phyloP scores from a whole-genome alignment of 768 basidiomycete genomes.

The Hericium rajendrae region DNA sequence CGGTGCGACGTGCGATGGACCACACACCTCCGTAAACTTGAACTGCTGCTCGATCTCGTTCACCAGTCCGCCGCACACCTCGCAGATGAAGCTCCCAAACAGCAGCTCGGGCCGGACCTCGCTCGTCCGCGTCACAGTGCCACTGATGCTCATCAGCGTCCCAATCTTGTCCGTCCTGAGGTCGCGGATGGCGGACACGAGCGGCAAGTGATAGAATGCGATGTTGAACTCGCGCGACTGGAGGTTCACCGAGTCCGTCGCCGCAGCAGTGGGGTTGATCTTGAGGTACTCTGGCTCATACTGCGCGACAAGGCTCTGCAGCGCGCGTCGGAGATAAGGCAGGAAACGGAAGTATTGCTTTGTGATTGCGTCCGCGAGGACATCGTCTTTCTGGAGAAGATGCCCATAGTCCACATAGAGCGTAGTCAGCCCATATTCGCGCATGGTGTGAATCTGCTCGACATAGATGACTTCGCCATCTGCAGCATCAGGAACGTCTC shows the following conservation, averaged over 20 bases:
- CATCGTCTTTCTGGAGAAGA: constrained; percentile 81
- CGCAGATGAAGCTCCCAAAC: constrained; percentile 89
- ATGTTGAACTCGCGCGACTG: constrained; percentile 90
- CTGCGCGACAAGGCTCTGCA: constrained; percentile 81
- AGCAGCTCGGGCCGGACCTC: constrained; percentile 95
- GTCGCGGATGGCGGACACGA: constrained; percentile 92
- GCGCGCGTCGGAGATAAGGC: constrained; percentile 85
- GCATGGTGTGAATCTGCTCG: constrained; percentile 92
- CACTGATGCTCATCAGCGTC: constrained; percentile 88
- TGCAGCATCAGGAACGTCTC: constrained; percentile 38
- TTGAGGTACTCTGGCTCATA: constrained; percentile 93
- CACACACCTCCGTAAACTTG: constrained; percentile 89
- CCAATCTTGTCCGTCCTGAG: constrained; percentile 91
- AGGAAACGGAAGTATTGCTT: constrained; percentile 96
- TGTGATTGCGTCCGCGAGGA: constrained; percentile 87
- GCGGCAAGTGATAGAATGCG: constrained; percentile 89
- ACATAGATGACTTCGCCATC: constrained; percentile 74
- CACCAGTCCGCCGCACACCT: constrained; percentile 76
- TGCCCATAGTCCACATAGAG: constrained; percentile 96
- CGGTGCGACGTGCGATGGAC: neutral
- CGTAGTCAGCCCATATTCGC: constrained; percentile 88
- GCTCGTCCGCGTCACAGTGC: constrained; percentile 94
- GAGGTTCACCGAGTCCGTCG: constrained; percentile 78
- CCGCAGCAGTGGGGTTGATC: constrained; percentile 82
- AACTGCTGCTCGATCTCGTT: constrained; percentile 98